phyloP scores from a whole-genome alignment of 805 yeast genomes.

The Lipomyces yamadae region DNA sequence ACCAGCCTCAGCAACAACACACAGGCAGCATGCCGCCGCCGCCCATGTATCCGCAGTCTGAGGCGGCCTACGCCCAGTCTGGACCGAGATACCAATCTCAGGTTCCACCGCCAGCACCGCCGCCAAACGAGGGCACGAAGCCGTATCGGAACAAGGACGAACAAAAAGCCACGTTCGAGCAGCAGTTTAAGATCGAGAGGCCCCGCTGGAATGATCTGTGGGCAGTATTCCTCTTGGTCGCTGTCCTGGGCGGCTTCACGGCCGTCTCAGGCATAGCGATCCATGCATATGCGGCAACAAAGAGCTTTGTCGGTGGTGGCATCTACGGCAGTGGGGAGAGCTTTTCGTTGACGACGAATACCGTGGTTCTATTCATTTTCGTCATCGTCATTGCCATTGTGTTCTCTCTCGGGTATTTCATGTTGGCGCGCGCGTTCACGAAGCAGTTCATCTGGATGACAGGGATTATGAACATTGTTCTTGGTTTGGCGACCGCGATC shows the following conservation, averaged over 20 bases:
- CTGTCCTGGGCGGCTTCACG: constrained; percentile 62
- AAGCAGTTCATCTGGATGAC: constrained; percentile 69
- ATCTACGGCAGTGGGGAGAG: constrained; percentile 58
- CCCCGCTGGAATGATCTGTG: constrained; percentile 70
- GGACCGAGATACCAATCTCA: constrained; percentile 26
- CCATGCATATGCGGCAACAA: constrained; percentile 62
- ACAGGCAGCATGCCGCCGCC: constrained; percentile 23
- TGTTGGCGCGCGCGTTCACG: constrained; percentile 68
- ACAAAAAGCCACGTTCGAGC: constrained; percentile 59
- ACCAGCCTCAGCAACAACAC: not conserved
- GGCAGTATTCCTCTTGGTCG: constrained; percentile 64
- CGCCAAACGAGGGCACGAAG: constrained; percentile 6
- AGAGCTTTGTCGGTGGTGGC: constrained; percentile 62
- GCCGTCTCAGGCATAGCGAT: constrained; percentile 73
- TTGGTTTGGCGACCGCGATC: constrained; percentile 78
- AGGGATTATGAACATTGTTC: constrained; percentile 64
- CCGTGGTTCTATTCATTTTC: constrained; percentile 71
- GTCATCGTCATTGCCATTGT: constrained; percentile 64
- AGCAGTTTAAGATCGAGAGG: constrained; percentile 66
- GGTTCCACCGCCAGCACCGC: constrained; percentile 17
- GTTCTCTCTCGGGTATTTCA: constrained; percentile 60
- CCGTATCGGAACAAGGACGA: constrained; percentile 15
- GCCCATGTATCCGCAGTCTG: constrained; percentile 30
- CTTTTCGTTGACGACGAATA: constrained; percentile 76
- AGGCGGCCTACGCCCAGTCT: constrained; percentile 17